These are phyloP conservation scores for Porphyra umbilicalis DNA, from an alignment of 31 red algal species.

Conservation along the genomic window DNA sequence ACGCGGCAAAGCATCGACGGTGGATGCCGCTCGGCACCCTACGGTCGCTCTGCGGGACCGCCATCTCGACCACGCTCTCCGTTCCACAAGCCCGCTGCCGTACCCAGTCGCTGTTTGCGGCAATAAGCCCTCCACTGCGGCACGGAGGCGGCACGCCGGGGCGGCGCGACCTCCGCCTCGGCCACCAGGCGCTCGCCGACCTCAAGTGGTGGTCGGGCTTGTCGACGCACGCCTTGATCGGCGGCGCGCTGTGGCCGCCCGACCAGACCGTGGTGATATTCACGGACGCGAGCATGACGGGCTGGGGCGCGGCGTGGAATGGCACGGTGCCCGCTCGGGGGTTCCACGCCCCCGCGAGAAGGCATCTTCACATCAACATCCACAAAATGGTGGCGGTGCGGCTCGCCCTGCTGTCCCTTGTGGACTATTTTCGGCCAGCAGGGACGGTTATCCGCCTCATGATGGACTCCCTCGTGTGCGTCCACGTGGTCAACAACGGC, in stretches of 20 bases:
- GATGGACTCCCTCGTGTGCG: constrained; percentile 14
- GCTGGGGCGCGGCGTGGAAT: constrained; percentile 18
- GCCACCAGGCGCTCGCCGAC: too few species aligned
- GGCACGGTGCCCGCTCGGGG: constrained; percentile 1
- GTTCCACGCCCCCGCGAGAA: constrained; percentile 4
- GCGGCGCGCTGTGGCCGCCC: constrained; percentile 7
- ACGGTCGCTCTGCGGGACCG: too few species aligned
- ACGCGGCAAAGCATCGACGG: too few species aligned
- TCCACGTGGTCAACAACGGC: constrained; percentile 9
- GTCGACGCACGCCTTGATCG: not conserved
- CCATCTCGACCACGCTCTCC: too few species aligned
- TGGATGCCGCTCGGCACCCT: too few species aligned
- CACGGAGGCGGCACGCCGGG: too few species aligned
- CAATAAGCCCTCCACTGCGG: too few species aligned
- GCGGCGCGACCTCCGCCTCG: too few species aligned
- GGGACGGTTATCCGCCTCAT: not conserved
- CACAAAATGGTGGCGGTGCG: constrained; percentile 1
- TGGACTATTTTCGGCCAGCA: not conserved
- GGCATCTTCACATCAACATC: not conserved
- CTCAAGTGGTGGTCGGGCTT: too few species aligned
- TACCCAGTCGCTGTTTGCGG: too few species aligned
- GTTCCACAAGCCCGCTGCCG: too few species aligned
- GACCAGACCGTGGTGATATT: not conserved
- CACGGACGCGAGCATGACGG: constrained; percentile 14
- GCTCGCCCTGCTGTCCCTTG: constrained; percentile 3